Evolutionary conservation across 1,139 yeast species (phyloP), one percentile per base, ranked within the genome.

Genomic region (Candida sp.): DNA sequence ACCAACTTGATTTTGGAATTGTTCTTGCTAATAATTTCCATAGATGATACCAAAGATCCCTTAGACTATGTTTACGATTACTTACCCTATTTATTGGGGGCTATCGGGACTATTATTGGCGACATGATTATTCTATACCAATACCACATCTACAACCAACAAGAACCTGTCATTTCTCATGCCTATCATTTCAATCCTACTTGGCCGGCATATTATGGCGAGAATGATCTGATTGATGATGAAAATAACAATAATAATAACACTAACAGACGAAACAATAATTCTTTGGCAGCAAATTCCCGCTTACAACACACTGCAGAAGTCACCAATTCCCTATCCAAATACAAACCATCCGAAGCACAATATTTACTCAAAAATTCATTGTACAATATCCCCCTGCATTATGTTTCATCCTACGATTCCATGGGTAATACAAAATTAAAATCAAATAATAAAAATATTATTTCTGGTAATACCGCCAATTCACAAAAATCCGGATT

Each of bases 61-160:
- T 37, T 39, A 5, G 36, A 42, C 1, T 41, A 46, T 5, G 49
- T 66, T 5, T 49, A 43, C 44, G 63, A 61, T 23, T 72, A 68
- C 43, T 47, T 69, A n/a, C 75, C 75, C 0, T 70, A 67, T 41
- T 47, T 71, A 5, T 55, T 64, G 9, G 74, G 76, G 3, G 64
- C 70, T 43, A 53, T 63, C 1, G 73, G 74, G 1, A 68, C 75
- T 0, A 63, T 70, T 4, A 9, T 62, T 9, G 68, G 70, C 42
- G 77, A 71, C 50, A 44, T 53, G 11, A 48, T 66, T 5, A 61
- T 71, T 27, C 53, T 71, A 29, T 51, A 57, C 34, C 77, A 71
- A 49, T 37, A 27, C 25, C 15, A 4, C 5, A 27, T 37, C 21
- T 37, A 37, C 21, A 19, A 19, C 5, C 34, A 27, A 5, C 25